phyloP scores from a whole-genome alignment of 2,329 filamentous ascomycete species.

The Teratosphaeria zuluensis region DNA sequence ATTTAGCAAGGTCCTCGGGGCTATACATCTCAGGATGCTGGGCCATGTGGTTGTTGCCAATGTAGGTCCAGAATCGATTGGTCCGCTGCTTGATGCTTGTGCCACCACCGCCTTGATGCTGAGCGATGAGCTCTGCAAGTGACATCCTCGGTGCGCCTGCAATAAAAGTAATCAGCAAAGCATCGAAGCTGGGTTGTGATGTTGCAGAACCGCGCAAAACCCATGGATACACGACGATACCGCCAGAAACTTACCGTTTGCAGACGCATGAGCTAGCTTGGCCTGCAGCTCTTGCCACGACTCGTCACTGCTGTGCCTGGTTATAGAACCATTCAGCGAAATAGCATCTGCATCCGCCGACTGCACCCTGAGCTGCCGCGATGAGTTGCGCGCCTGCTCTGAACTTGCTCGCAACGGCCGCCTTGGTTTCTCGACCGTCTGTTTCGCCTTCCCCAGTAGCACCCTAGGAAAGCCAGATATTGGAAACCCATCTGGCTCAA shows the following conservation, averaged over 20 bases:
- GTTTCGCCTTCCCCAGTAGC: constrained; percentile 13
- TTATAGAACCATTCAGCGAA: constrained; percentile 14
- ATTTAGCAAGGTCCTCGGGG: constrained; percentile 21
- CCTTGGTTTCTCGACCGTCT: constrained; percentile 10
- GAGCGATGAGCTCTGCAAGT: constrained; percentile 22
- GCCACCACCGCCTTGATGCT: constrained; percentile 14
- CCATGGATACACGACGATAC: too few relatives aligned
- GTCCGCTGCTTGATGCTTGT: constrained; percentile 18
- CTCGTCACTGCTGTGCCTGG: constrained; percentile 10
- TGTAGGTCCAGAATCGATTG: constrained; percentile 28
- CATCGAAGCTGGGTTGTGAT: not conserved
- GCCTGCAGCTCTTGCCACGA: constrained; percentile 14
- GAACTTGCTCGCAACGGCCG: constrained; percentile 14
- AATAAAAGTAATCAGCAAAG: not conserved
- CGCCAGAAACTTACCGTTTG: not conserved
- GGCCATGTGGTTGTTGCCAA: constrained; percentile 26
- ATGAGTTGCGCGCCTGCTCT: constrained; percentile 10
- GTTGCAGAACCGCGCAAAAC: too few relatives aligned
- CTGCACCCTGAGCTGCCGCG: not conserved
- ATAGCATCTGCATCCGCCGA: constrained; percentile 15
- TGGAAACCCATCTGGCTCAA: constrained; percentile 25
- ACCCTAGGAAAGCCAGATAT: constrained; percentile 28
- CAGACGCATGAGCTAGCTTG: constrained; percentile 4
- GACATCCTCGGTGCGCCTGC: constrained; percentile 14
- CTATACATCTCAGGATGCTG: constrained; percentile 24